Evolutionary conservation across 306 rosid species (phyloP), one percentile per base, ranked within the genome.

Genomic region (Ormosia semicastrata): DNA sequence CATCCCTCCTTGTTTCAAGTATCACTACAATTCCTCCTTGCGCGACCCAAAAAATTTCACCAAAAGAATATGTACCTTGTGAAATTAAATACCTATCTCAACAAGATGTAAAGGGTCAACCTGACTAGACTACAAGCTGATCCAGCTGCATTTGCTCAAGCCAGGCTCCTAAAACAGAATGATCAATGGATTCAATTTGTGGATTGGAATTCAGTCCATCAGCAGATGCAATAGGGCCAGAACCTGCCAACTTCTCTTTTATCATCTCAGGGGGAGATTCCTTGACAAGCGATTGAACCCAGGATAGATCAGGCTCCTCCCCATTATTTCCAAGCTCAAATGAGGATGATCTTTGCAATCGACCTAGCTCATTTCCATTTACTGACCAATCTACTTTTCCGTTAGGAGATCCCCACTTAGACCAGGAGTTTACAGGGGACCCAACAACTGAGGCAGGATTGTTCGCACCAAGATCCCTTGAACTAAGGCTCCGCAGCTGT

Each of bases 71-170:
- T 80, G 75, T 84, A 87, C 86, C 85, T 80, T 47, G 47, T 30
- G 78, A 73, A 85, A 83, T 77, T 81, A 77, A 87, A 75, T 82
- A 82, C 84, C 89, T 85, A 84, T 58, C 80, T 86, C 82, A 60
- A 64, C 56, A 81, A 84, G 83, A 76, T 73, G 88, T 80, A 84
- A 86, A 70, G 76, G 79, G 89, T 84, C 80, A 73, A 74, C 75
- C 52, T 76, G 79, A 37, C 85, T 91, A 89, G 84, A 89, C 97
- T 79, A 88, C 86, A 64, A 90, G 90, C 85, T 88, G 92, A 87
- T 89, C 97, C 83, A 92, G 91, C 87, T 92, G 98, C 98, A 94
- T 89, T 87, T 94, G 94, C 89, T 94, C 98, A 36, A 94, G 91
- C 98, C 97, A 92, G 46, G 97, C 94, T 81, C 92, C 98, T 57